Evolutionary conservation across 768 basidiomycete genomes (phyloP), one percentile per base, ranked within the genome.

Genomic region (Suillus tomentosus): DNA sequence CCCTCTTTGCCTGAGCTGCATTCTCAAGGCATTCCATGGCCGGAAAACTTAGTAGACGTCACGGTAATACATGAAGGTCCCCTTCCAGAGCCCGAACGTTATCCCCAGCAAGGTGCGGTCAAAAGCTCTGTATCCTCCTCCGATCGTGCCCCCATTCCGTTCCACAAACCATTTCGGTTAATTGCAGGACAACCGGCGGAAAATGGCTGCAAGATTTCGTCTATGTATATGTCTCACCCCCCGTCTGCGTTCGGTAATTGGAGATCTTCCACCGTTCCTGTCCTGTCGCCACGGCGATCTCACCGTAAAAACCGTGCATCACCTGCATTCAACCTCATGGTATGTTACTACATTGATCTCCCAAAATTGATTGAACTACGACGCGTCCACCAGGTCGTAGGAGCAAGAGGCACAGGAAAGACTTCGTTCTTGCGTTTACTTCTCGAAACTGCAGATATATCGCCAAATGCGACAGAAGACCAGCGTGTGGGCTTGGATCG

Each of bases 281-380:
- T 80, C 48, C 72, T 77, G 3, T 68, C 77, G 62, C 78, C 79
- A 64, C 84, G 86, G 68, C 81, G 85, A 62, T 84, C 83, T 68
- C 89, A 91, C 72, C 84, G 88, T 70, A 84, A 89, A 69, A 79
- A 80, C 67, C 84, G 88, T 63, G 76, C 84, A 17, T 83, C 91
- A 15, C 90, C 92, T 7, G 91, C 91, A 3, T 94, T 95, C 79
- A 95, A 95, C 72, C 77, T 95, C 60, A 93, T 94, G 92, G 92
- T 92, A 67, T 63, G 81, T 70, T 43, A 13, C 8, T 8, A 22
- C 45, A 10, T 37, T 19, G n/a, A 17, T 1, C 5, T 4, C 5
- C n/a, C 10, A 3, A 24, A 31, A 47, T 42, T 36, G 40, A 64
- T 17, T 40, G 31, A 50, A 61, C 62, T 69, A 24, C 66, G 40